These are phyloP conservation scores for Posidonia oceanica DNA, from an alignment of 116 monocot genomes.

Conservation along the genomic window DNA sequence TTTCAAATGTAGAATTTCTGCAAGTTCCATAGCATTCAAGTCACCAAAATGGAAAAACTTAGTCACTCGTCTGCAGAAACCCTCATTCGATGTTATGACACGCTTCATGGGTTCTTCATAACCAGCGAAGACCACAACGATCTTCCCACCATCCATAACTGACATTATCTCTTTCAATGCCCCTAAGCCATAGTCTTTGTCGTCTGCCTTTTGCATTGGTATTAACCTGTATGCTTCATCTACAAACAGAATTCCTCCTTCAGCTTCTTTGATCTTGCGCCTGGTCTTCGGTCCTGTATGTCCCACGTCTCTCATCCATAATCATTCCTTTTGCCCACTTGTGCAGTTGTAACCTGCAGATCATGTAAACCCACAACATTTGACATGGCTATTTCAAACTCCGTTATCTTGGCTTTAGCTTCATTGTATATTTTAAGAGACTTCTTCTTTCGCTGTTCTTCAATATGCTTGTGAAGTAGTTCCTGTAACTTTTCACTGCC, in stretches of 20 bases:
- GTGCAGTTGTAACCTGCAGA: conserved; percentile 58
- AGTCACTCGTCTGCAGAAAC: conserved; percentile 82
- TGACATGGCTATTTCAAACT: conserved; percentile 66
- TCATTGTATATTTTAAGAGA: conserved; percentile 44
- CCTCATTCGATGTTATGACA: conserved; percentile 84
- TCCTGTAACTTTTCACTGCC: conserved; percentile 38
- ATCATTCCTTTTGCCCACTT: conserved; percentile 93
- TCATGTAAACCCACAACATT: conserved; percentile 65
- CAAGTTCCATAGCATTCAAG: conserved; percentile 57
- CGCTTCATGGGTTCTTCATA: conserved; percentile 90
- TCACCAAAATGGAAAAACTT: conserved; percentile 87
- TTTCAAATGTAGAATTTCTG: conserved; percentile 69
- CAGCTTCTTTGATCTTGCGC: conserved; percentile 83
- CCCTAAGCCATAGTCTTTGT: conserved; percentile 87
- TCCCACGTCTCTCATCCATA: conserved; percentile 91
- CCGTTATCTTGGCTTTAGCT: conserved; percentile 50
- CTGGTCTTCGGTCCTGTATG: conserved; percentile 99
- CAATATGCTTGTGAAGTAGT: conserved; percentile 45
- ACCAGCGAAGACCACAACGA: conserved; percentile 86
- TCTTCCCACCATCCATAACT: conserved; percentile 83
- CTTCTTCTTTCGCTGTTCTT: conserved; percentile 54
- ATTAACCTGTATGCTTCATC: conserved; percentile 96
- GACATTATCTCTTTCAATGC: conserved; percentile 98
- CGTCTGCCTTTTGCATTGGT: conserved; percentile 84
- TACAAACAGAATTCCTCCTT: conserved; percentile 85